These are phyloP conservation scores for Cutaneotrichosporon arboriforme DNA, from an alignment of 1,284 basidiomycete species.

Conservation along the genomic window DNA sequence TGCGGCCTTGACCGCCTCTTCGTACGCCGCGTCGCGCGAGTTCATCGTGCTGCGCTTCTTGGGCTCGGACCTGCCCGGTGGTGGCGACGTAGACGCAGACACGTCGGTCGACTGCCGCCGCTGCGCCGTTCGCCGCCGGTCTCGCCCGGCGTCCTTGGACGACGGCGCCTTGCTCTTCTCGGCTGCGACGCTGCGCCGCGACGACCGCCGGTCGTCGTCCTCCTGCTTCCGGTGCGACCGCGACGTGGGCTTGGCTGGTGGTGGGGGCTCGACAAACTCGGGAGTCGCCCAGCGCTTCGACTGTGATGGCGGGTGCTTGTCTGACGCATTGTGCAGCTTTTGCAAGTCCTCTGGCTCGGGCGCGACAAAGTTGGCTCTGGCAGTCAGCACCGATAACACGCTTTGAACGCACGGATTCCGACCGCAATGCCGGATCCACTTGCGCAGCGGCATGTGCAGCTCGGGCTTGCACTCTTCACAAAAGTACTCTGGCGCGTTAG, in stretches of 20 bases:
- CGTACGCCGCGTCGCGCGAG: conserved; percentile 87
- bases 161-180: conserved; percentile 2
- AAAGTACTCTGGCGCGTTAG: conserved; percentile 56
- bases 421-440: conserved; percentile 52
- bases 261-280: conserved; percentile 10
- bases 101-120: conserved; percentile 16
- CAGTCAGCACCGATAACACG: conserved; percentile 9
- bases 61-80: conserved; percentile 28
- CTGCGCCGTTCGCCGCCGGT: conserved; percentile 2
- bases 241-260: conserved; percentile 23
- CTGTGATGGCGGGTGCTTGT: conserved; percentile 43
- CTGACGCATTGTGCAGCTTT: conserved; percentile 26
- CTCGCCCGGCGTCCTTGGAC: conserved; percentile 13
- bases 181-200: not conserved
- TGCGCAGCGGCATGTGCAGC: conserved; percentile 69
- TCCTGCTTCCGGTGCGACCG: conserved; percentile 33
- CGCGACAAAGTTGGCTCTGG: conserved; percentile 32
- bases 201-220: conserved; percentile 1
- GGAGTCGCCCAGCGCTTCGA: conserved; percentile 43
- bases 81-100: conserved; percentile 14
- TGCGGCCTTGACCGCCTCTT: conserved; percentile 66
- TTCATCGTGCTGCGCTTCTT: conserved; percentile 97
- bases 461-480: conserved; percentile 93
- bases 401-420: conserved; percentile 30
- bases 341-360: conserved; percentile 40